These are phyloP conservation scores for Lithohypha guttulata DNA, from an alignment of 2,329 filamentous ascomycete genomes.

Conservation along the genomic window DNA sequence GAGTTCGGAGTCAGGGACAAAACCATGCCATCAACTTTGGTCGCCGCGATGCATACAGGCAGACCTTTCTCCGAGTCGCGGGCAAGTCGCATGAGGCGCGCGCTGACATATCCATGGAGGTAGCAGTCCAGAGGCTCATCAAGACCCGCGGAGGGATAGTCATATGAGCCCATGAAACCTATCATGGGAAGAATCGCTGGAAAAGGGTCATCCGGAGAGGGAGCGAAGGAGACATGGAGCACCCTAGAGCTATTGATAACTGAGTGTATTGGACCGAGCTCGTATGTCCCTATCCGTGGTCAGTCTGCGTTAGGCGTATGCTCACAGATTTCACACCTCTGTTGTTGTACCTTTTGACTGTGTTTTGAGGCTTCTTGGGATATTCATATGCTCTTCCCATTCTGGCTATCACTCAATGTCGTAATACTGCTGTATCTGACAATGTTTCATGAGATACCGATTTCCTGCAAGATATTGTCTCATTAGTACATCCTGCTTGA, in stretches of 20 bases:
- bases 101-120: conserved; percentile 74
- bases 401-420: no score
- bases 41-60: conserved; percentile 62
- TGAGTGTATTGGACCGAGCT: conserved; percentile 59
- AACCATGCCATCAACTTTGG: conserved; percentile 67
- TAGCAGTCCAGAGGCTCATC: conserved; percentile 64
- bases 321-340: conserved; percentile 41
- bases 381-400: conserved; percentile 43
- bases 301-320: not conserved
- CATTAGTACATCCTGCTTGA: no score
- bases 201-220: conserved; percentile 52
- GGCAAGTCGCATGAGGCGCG: conserved; percentile 61
- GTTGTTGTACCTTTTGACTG: conserved; percentile 55
- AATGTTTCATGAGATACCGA: no score
- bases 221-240: conserved; percentile 68
- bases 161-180: conserved; percentile 66
- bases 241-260: conserved; percentile 67
- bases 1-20: conserved; percentile 68
- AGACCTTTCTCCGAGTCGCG: conserved; percentile 43
- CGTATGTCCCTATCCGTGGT: conserved; percentile 50
- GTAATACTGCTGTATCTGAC: no score
- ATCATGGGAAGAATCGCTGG: conserved; percentile 77
- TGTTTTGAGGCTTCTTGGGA: conserved; percentile 53
- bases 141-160: conserved; percentile 47
- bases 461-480: no score